Base-by-base conservation (phyloP, 1,284 basidiomycete genomes). In the Leccinum fallax region DNA sequence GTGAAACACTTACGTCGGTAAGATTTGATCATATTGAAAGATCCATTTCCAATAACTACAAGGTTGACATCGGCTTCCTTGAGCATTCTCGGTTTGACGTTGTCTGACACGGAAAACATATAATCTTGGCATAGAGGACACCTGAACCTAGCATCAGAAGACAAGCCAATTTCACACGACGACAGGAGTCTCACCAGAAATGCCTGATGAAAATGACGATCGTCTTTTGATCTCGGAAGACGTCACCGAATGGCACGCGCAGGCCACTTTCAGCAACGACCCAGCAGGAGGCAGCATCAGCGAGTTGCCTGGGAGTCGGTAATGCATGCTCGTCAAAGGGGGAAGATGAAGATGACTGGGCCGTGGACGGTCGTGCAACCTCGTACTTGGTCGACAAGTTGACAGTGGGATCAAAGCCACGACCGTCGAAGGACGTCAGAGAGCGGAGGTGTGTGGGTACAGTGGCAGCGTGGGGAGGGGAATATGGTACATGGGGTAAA, bases 91-190 rank as follows among this genome's bases (percentile, higher is more conserved):
- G 79, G 77, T 55, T 85, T 77, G 43, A 87, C 80, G 53, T 81
- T 78, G 19, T 79, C 75, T 61, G 82, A 72, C 61, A 95, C 80
- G 36, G 86, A 87, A 58, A 85, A 82, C 80, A 95, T 86, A 74
- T 95, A 97, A 71, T 95, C 92, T 71, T 94, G 92, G 73, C 92
- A 93, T 34, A 87, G 77, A 3, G 90, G 87, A 69, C 92, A 95
- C 80, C 84, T 85, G 10, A 15, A 55, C 3, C 8, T 7, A 46
- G 28, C 58, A 51, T 71, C 40, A 73, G 61, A 6, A 58, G 15
- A 52, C 49, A 28, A 10, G n/a, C 11, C 51, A 2, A 7, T 66
- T 57, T 66, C 58, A 34, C 48, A 62, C 56, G 63, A 60, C 34
- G 13, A 30, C 53, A 53, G 34, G 26, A n/a, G 38, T 24, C 62